Evolutionary conservation across 2,329 filamentous ascomycete genomes (phyloP).

Genomic region (Pyrenochaeta sp.): DNA sequence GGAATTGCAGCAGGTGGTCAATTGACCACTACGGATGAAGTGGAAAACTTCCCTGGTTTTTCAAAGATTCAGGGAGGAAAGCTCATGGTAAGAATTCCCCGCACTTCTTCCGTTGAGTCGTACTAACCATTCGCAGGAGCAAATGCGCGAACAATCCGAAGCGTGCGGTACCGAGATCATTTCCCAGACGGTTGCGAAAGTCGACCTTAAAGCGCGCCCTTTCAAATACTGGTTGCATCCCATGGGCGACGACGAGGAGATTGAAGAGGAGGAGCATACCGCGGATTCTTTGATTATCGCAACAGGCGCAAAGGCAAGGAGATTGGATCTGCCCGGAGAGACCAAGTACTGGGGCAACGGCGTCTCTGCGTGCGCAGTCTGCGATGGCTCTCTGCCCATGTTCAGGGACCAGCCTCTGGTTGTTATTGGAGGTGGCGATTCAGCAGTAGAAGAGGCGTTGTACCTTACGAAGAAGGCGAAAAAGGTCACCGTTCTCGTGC

Average conservation of each 20-base stretch:
- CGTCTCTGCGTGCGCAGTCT: conserved; percentile 95
- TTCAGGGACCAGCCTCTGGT: conserved; percentile 96
- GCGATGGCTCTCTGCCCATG: conserved; percentile 95
- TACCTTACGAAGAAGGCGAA: conserved; percentile 98
- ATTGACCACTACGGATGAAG: conserved; percentile 96
- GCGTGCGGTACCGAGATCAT: conserved; percentile 93
- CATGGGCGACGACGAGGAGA: conserved; percentile 80
- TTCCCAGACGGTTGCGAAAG: conserved; percentile 87
- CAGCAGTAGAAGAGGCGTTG: conserved; percentile 94
- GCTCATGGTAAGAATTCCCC: conserved; percentile 72
- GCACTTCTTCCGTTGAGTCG: background rate
- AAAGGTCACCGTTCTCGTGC: conserved; percentile 92
- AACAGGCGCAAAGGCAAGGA: conserved; percentile 89
- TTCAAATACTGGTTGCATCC: conserved; percentile 83
- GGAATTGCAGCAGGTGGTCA: conserved; percentile 96
- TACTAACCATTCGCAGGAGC: conserved; percentile 63
- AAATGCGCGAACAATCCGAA: conserved; percentile 90
- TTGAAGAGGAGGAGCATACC: conserved; percentile 77
- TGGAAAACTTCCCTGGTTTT: conserved; percentile 98
- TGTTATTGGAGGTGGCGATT: conserved; percentile 96
- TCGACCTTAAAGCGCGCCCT: conserved; percentile 82
- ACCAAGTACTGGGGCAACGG: conserved; percentile 98
- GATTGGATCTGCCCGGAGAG: conserved; percentile 85
- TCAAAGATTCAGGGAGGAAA: conserved; percentile 85
- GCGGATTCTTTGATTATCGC: conserved; percentile 93